Evolutionary conservation across 2,329 filamentous ascomycete genomes (phyloP).

Genomic region (Incumbomyces lentus): DNA sequence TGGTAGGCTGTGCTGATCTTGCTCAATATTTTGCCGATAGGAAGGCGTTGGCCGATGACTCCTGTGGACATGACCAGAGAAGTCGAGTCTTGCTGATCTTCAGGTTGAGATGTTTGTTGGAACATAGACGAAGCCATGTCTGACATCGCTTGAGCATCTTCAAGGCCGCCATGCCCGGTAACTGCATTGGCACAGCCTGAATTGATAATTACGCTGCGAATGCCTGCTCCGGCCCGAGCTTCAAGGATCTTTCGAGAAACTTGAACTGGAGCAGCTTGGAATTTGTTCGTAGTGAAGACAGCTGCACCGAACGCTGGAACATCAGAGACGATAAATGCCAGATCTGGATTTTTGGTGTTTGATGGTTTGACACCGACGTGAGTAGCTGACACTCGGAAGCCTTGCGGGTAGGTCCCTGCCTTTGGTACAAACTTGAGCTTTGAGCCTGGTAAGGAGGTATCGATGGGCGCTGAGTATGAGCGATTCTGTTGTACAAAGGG

Average conservation of each 20-base stretch:
- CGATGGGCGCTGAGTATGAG: slow-evolving; percentile 35
- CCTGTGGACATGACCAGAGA: slow-evolving; percentile 98
- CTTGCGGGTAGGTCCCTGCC: slow-evolving; percentile 76
- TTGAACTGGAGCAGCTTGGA: slow-evolving; percentile 90
- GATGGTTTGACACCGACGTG: slow-evolving; percentile 88
- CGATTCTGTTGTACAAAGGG: not conserved
- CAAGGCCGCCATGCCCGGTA: slow-evolving; percentile 76
- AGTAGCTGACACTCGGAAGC: slow-evolving; percentile 76
- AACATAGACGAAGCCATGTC: slow-evolving; percentile 61
- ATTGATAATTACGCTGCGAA: slow-evolving; percentile 81
- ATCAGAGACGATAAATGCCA: slow-evolving; percentile 81
- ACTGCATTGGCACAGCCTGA: slow-evolving; percentile 96
- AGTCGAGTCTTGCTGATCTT: slow-evolving; percentile 38
- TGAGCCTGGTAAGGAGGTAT: slow-evolving; percentile 54
- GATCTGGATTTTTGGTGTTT: slow-evolving; percentile 83
- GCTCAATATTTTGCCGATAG: slow-evolving; percentile 78
- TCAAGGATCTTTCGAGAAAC: slow-evolving; percentile 66
- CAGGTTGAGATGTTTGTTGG: slow-evolving; percentile 24
- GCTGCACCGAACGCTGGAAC: slow-evolving; percentile 76
- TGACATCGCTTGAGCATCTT: slow-evolving; percentile 82
- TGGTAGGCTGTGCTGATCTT: slow-evolving; percentile 68
- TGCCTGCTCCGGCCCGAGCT: slow-evolving; percentile 54
- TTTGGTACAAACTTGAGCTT: slow-evolving; percentile 88
- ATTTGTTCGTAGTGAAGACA: slow-evolving; percentile 96
- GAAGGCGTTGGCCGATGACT: slow-evolving; percentile 88